Conservation (phyloP, 306 rosid genomes). For the Vigna radiata region DNA sequence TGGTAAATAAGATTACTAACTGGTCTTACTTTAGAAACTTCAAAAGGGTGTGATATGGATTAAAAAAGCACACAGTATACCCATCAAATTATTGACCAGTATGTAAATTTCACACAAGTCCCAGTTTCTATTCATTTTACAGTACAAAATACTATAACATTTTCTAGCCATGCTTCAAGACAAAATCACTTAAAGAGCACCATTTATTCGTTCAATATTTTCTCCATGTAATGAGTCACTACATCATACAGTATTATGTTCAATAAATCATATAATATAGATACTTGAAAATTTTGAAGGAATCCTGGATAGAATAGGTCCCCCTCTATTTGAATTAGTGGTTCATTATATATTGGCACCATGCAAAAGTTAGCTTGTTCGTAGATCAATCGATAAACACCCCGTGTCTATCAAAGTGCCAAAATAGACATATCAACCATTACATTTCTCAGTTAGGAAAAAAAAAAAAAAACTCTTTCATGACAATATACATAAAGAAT, state of each 20-base stretch:
- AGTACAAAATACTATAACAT: constrained; percentile 8
- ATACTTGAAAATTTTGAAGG: constrained; percentile 37
- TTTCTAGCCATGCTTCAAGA: constrained; percentile 35
- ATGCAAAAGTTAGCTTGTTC: constrained; percentile 67
- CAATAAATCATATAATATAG: constrained; percentile 33
- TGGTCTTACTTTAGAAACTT: constrained; percentile 30
- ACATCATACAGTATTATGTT: constrained; percentile 28
- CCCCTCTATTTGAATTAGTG: constrained; percentile 34
- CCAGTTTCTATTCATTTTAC: constrained; percentile 33
- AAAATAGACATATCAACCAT: constrained; percentile 24
- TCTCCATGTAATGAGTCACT: constrained; percentile 7
- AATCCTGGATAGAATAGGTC: constrained; percentile 34
- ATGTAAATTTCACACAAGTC: constrained; percentile 26
- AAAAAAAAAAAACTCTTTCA: not conserved
- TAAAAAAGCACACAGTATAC: constrained; percentile 7
- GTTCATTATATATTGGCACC: constrained; percentile 44
- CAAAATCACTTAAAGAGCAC: constrained; percentile 25
- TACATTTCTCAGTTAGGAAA: constrained; percentile 32
- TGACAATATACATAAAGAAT: constrained; percentile 28
- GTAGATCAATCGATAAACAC: constrained; percentile 54
- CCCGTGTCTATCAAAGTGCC: constrained; percentile 71
- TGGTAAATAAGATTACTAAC: constrained; percentile 2
- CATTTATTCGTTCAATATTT: constrained; percentile 28
- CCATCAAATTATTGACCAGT: not conserved
- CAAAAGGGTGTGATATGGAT: constrained; percentile 7